These are phyloP conservation scores for Chlamydomonas asymmetrica DNA, from an alignment of 139 green algal genomes.

Conservation along the genomic window DNA sequence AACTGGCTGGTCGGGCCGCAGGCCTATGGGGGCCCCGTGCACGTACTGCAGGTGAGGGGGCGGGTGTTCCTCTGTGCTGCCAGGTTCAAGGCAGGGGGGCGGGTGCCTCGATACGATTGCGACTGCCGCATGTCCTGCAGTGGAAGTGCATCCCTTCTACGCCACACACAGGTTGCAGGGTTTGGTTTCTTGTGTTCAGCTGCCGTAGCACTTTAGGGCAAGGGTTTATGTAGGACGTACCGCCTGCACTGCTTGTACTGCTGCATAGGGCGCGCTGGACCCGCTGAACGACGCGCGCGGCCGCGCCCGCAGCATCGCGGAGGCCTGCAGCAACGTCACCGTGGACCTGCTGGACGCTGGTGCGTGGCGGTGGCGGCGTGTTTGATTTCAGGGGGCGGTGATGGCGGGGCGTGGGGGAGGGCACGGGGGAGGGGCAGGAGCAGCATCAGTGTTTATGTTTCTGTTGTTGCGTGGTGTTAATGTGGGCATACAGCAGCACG, in stretches of 20 bases:
- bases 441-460: not conserved
- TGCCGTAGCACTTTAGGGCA: too few relatives aligned
- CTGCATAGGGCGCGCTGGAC: constrained; percentile 57
- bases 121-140: too few relatives aligned
- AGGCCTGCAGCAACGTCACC: constrained; percentile 34
- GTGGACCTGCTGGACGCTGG: constrained; percentile 42
- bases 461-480: not conserved
- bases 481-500: constrained; percentile 35
- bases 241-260: too few relatives aligned
- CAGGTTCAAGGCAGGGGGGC: too few relatives aligned
- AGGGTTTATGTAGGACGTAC: too few relatives aligned
- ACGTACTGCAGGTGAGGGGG: constrained; percentile 71
- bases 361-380: not conserved
- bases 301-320: constrained; percentile 55
- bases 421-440: not conserved
- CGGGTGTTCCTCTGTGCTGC: too few relatives aligned
- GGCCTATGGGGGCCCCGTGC: constrained; percentile 62
- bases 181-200: too few relatives aligned
- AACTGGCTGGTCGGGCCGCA: constrained; percentile 80
- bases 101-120: too few relatives aligned
- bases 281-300: constrained; percentile 80
- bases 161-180: too few relatives aligned
- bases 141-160: too few relatives aligned
- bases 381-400: not conserved
- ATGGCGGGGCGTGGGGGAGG: not conserved